phyloP scores from a whole-genome alignment of 2,329 filamentous ascomycete genomes.

The Phoma sp. region DNA sequence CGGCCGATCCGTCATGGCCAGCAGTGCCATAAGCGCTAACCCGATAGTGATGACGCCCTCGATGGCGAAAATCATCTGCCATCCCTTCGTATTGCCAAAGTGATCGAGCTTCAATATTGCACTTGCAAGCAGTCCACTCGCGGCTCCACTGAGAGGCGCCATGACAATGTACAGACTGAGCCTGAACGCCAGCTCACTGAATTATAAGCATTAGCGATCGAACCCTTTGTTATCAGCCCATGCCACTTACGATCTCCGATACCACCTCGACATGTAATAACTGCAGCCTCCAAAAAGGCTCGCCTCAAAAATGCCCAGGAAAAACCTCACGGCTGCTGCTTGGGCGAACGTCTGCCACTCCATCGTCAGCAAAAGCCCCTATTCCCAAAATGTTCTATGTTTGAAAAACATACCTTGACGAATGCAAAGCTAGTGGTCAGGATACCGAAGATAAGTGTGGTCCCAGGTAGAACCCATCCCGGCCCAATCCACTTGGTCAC shows the following conservation, averaged over 20 bases:
- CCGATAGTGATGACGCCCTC: not conserved
- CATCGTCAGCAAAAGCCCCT: no score
- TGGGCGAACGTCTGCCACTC: not conserved
- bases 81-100: not conserved
- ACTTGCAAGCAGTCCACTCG: not conserved
- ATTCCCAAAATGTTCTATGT: no score
- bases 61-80: constrained; percentile 1
- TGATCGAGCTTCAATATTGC: not conserved
- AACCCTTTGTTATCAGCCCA: no score
- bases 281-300: not conserved
- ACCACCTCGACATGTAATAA: not conserved
- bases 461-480: not conserved
- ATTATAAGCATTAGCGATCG: no score
- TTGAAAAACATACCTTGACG: not conserved
- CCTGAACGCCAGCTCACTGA: not conserved
- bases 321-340: not conserved
- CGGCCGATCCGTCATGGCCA: not conserved
- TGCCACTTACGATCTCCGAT: no score
- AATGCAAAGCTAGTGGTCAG: not conserved
- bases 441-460: not conserved
- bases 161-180: not conserved
- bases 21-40: not conserved
- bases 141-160: not conserved
- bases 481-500: not conserved
- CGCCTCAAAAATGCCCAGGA: not conserved